Evolutionary conservation across 352 stramenopile genomes (phyloP).

Genomic region (Pythium angustatum): DNA sequence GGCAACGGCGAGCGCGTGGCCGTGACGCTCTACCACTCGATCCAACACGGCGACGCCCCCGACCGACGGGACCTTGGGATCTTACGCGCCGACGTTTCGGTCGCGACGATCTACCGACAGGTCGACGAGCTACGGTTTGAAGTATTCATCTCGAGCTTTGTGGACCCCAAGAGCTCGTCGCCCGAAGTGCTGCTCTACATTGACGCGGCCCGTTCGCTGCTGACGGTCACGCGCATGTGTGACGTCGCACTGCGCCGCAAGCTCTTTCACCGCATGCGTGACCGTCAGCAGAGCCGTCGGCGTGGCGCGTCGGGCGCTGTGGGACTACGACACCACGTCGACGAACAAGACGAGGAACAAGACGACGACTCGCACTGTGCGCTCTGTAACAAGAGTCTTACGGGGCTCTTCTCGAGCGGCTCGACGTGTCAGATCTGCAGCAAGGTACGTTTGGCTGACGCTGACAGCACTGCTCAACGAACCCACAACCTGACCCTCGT

Average conservation of each 20-base stretch:
- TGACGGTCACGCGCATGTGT: slow-evolving; percentile 21
- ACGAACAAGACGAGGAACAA: background rate
- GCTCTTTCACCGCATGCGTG: slow-evolving; percentile 42
- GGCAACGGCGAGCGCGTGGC: slow-evolving; percentile 47
- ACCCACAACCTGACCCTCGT: too few species aligned
- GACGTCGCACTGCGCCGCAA: slow-evolving; percentile 49
- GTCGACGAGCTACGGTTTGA: slow-evolving; percentile 39
- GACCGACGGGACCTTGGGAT: slow-evolving; percentile 35
- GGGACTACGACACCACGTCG: background rate
- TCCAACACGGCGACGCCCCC: slow-evolving; percentile 49
- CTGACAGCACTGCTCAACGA: too few species aligned
- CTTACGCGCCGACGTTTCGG: slow-evolving; percentile 42
- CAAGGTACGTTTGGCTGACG: slow-evolving; percentile 4
- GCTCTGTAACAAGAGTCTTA: slow-evolving; percentile 11
- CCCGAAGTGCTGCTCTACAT: slow-evolving; percentile 39
- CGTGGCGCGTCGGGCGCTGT: background rate
- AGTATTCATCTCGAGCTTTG: slow-evolving; percentile 44
- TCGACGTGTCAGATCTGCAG: slow-evolving; percentile 24
- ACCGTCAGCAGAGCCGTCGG: slow-evolving; percentile 11
- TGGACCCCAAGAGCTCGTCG: slow-evolving; percentile 38
- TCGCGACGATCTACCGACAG: slow-evolving; percentile 45
- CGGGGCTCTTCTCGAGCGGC: slow-evolving; percentile 11
- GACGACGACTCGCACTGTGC: slow-evolving; percentile 5
- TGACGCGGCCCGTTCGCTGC: slow-evolving; percentile 36
- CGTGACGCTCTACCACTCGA: slow-evolving; percentile 53